Evolutionary conservation across 208 protist genomes (phyloP).

Genomic region (Leishmania braziliensis): DNA sequence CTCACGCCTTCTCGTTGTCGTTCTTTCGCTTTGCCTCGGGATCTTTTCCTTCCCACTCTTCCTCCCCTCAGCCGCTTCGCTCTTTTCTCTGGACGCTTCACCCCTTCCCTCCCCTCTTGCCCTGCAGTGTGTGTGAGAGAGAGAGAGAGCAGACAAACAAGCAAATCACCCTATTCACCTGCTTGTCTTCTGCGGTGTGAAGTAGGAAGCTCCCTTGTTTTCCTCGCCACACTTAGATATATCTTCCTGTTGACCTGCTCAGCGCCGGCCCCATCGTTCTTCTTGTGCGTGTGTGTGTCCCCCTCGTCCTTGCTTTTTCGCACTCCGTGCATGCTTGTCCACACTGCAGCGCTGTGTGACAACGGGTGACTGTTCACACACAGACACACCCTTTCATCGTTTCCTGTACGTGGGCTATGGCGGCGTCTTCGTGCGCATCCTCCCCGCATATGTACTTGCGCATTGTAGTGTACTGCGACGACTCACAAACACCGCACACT

Average conservation of each 20-base stretch:
- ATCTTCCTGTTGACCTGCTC: neutral
- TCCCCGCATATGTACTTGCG: slow-evolving; percentile 22
- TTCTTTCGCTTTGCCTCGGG: neutral
- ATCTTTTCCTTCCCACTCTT: neutral
- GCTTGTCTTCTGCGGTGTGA: neutral
- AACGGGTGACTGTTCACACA: neutral
- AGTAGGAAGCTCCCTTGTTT: neutral
- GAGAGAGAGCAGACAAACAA: neutral
- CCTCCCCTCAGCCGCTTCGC: neutral
- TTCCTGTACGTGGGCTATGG: neutral
- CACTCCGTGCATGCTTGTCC: neutral
- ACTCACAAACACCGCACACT: slow-evolving; percentile 12
- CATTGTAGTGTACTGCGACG: slow-evolving; percentile 47
- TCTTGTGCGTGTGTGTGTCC: neutral
- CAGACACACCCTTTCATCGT: neutral
- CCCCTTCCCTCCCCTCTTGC: neutral
- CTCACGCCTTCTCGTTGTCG: neutral
- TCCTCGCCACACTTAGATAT: neutral
- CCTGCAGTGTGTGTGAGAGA: neutral
- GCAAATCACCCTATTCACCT: neutral
- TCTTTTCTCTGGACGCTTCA: neutral
- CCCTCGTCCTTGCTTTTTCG: neutral
- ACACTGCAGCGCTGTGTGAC: neutral
- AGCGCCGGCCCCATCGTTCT: neutral
- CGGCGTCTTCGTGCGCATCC: neutral